phyloP scores from a whole-genome alignment of 441 rosid genomes.

The Gossypium davidsonii region DNA sequence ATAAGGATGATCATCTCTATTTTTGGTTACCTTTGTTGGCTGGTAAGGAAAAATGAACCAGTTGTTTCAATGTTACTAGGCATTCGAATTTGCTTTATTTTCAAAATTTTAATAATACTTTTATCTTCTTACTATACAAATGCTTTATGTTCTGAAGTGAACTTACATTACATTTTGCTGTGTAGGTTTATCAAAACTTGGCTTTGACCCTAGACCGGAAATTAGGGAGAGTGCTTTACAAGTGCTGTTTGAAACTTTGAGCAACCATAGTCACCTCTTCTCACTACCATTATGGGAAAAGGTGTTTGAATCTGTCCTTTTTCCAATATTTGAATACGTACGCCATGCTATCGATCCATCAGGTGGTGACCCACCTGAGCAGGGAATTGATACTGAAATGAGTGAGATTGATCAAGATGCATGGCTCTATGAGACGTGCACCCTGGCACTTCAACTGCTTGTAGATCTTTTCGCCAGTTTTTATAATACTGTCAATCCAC shows the following conservation, averaged over 20 bases:
- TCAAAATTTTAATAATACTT: not conserved
- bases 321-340: slow-evolving; percentile 97
- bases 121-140: not conserved
- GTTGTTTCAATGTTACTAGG: slow-evolving; percentile 1
- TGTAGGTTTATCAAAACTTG: slow-evolving; percentile 97
- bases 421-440: slow-evolving; percentile 99
- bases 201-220: slow-evolving; percentile 98
- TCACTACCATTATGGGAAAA: slow-evolving; percentile 86
- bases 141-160: slow-evolving; percentile 13
- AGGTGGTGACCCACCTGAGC: slow-evolving; percentile 62
- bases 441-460: slow-evolving; percentile 93
- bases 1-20: slow-evolving; percentile 76
- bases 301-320: slow-evolving; percentile 87
- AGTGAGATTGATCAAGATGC: slow-evolving; percentile 94
- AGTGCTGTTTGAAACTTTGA: slow-evolving; percentile 83
- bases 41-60: slow-evolving; percentile 44
- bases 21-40: slow-evolving; percentile 99
- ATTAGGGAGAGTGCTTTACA: slow-evolving; percentile 96
- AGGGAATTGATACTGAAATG: slow-evolving; percentile 45
- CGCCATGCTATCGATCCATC: slow-evolving; percentile 98
- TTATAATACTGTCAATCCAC: slow-evolving; percentile 87
- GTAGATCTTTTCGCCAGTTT: slow-evolving; percentile 98
- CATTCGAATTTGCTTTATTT: slow-evolving; percentile 4
- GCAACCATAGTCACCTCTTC: slow-evolving; percentile 94
- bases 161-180: not conserved